A percentile compares a stretch with the other conserved stretches of the same genome.
These are phyloP conservation scores for Aschersonia sp. DNA, from an alignment of 2,329 filamentous ascomycete species.

Conservation along the genomic window DNA sequence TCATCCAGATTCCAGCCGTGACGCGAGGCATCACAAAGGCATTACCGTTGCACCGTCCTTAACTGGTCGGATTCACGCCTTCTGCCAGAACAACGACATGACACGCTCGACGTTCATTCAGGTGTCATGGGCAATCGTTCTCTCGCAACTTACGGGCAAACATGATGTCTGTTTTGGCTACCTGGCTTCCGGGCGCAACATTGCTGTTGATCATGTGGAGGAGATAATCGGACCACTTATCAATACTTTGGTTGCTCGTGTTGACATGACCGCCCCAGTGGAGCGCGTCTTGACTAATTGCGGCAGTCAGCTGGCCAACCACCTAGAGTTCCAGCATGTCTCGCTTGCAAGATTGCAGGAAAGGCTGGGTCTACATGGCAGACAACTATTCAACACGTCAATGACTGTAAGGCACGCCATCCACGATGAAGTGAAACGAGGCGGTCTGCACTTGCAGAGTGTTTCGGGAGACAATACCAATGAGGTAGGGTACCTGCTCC, in stretches of 20 bases:
- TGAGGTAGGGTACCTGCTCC: neutral
- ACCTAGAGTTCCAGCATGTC: constrained; percentile 2
- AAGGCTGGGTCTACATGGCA: neutral
- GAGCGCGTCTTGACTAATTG: neutral
- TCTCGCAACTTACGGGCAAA: constrained; percentile 25
- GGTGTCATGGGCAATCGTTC: constrained; percentile 26
- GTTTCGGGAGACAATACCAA: constrained; percentile 1
- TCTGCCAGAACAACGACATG: constrained; percentile 1
- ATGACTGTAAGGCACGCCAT: neutral
- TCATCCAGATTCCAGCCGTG: neutral
- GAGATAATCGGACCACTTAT: constrained; percentile 36
- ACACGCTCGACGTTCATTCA: constrained; percentile 20
- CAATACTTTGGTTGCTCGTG: constrained; percentile 35
- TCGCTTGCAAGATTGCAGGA: constrained; percentile 2
- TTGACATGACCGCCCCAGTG: constrained; percentile 1
- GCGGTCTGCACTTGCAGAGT: neutral
- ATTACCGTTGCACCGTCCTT: neutral
- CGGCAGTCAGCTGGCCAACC: neutral
- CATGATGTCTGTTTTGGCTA: constrained; percentile 37
- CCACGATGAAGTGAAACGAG: neutral
- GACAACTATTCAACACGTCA: constrained; percentile 2
- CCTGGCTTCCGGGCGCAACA: constrained; percentile 34
- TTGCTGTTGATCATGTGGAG: constrained; percentile 30
- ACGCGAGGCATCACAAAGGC: neutral
- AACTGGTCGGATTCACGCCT: neutral